Base-by-base conservation (phyloP, 441 rosid genomes). In the Jatropha podagrica region DNA sequence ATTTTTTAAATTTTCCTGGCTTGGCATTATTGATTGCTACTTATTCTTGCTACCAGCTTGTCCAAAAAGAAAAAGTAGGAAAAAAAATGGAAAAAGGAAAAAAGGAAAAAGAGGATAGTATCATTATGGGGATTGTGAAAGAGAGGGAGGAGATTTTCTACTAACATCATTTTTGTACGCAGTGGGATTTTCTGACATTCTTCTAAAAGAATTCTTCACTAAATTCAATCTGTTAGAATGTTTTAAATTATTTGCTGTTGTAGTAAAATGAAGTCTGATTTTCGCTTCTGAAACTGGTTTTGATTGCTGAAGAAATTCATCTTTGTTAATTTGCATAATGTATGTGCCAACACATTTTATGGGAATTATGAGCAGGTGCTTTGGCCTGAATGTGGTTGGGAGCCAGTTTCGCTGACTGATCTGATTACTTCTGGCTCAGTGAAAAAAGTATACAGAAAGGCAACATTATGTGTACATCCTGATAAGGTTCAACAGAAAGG, bases 401-500 rank as follows among this genome's bases (percentile, higher is more conserved):
- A 87, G 61, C 88, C 92, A 27, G 88, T 89, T 81, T 87, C 97
- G 32, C 68, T 96, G 78, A 89, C 97, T 69, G 97, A 96, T 88
- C 83, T 94, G 85, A 91, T 94, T 62, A 89, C 96, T 73, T 86
- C 92, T 68, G 54, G 85, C 56, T 81, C 95, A 4, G 99, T 96
- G 61, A 96, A 90, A 86, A 94, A 96, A 73, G 94, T 89, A 5
- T 94, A 92, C 77, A 86, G 92, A 72, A 96, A 89, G 87, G 95
- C 99, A 80, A 87, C 91, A 2, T 76, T 94, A 70, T 88, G 77
- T 74, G 87, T 96, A 67, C 98, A 96, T 84, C 99, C 98, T 32
- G 99, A 96, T 78, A 96, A 96, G 86, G 98, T 94, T 80, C 98
- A 94, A 77, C 99, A 92, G 85, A 96, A 92, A 85, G 97, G 98